Evolutionary conservation across 106 monocot genomes (phyloP).

Genomic region (Agapanthus africanus): DNA sequence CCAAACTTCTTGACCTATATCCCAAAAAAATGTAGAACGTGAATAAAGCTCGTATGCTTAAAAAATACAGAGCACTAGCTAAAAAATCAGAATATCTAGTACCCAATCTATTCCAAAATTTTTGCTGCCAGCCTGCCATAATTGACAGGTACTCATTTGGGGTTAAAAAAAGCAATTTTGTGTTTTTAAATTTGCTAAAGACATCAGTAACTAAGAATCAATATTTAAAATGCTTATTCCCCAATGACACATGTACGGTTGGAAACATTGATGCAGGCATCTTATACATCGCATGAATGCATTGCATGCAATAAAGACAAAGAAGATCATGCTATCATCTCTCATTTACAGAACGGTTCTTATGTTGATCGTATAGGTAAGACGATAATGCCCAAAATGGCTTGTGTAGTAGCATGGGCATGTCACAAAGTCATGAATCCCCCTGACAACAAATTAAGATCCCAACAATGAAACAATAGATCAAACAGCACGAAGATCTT

Average conservation of each 20-base stretch:
- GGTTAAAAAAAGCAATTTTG: neutral
- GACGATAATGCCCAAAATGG: too few relatives aligned
- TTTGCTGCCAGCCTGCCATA: neutral
- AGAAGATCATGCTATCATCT: too few relatives aligned
- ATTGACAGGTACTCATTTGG: neutral
- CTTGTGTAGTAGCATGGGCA: too few relatives aligned
- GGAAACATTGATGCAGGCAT: neutral
- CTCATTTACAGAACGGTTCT: too few relatives aligned
- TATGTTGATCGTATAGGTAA: too few relatives aligned
- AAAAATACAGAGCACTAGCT: neutral
- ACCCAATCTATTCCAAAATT: neutral
- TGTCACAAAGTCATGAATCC: too few relatives aligned
- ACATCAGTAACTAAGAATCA: neutral
- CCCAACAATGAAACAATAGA: too few relatives aligned
- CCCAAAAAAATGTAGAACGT: neutral
- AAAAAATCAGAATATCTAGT: too few relatives aligned
- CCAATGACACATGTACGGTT: neutral
- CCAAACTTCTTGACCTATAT: constrained; percentile 93
- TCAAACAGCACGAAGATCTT: too few relatives aligned
- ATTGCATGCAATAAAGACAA: too few relatives aligned
- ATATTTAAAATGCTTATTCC: neutral
- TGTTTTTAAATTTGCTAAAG: neutral
- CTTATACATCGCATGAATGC: too few relatives aligned
- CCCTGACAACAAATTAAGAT: too few relatives aligned
- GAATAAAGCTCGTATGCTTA: neutral